Conservation (phyloP, 257 asterid genomes). For the Anisodus acutangulus region DNA sequence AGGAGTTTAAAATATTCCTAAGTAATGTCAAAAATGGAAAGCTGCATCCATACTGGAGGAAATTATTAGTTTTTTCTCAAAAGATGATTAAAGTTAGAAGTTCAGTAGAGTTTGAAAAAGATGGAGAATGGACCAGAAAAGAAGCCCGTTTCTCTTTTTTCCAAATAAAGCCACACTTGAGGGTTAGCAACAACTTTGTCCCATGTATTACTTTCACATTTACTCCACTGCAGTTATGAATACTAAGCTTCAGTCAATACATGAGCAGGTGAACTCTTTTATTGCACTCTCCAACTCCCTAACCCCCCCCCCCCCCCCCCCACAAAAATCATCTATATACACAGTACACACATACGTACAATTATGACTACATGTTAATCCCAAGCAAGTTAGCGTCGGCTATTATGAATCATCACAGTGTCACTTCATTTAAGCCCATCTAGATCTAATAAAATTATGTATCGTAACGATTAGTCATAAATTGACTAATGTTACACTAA, state of each 20-base stretch:
- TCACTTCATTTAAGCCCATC: not conserved
- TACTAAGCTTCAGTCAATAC: slow-evolving; percentile 8
- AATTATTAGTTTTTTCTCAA: not conserved
- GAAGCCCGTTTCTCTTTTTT: not conserved
- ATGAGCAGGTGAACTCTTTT: slow-evolving; percentile 21
- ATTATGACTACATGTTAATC: not conserved
- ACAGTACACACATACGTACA: not conserved
- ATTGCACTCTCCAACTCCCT: slow-evolving; percentile 19
- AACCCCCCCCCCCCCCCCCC: not conserved
- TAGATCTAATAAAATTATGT: not conserved
- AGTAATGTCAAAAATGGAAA: slow-evolving; percentile 19
- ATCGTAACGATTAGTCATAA: not conserved
- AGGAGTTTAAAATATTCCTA: not conserved
- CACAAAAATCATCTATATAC: not conserved
- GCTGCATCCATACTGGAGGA: not conserved
- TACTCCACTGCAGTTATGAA: not conserved
- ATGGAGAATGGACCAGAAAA: not conserved
- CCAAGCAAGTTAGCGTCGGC: not conserved
- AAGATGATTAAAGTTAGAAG: slow-evolving; percentile 18
- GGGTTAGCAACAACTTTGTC: not conserved
- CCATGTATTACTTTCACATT: not conserved
- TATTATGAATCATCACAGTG: not conserved
- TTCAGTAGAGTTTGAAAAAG: slow-evolving; percentile 25
- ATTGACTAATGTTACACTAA: not conserved
- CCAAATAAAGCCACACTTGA: slow-evolving; percentile 9